These are phyloP conservation scores for Gaultheria prostrata DNA, from an alignment of 148 eudicot species.

Conservation along the genomic window DNA sequence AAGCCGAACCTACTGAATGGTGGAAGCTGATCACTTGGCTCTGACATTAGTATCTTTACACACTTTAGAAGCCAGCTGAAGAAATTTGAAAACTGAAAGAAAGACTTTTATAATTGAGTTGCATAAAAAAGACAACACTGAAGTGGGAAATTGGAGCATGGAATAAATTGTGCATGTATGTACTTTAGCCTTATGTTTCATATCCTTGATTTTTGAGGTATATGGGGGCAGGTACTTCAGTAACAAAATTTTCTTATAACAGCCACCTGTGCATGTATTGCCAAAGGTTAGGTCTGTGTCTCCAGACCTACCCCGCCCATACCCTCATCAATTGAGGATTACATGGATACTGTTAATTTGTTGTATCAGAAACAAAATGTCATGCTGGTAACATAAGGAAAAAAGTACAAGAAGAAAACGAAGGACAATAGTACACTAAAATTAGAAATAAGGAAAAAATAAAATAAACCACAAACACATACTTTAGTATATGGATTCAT, in stretches of 20 bases:
- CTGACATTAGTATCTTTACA: slow-evolving; percentile 85
- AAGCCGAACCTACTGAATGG: slow-evolving; percentile 67
- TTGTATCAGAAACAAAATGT: not conserved
- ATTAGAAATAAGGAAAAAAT: not conserved
- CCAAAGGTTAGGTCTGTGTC: not conserved
- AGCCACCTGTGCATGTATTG: not conserved
- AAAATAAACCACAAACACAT: not conserved
- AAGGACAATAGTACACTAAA: not conserved
- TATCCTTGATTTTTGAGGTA: not conserved
- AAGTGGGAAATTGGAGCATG: not conserved
- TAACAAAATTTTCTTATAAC: not conserved
- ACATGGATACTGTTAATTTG: not conserved
- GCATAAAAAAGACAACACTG: not conserved
- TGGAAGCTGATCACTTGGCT: slow-evolving; percentile 79
- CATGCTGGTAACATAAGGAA: not conserved
- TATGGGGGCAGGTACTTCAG: not conserved
- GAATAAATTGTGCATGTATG: not conserved
- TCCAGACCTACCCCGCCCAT: not conserved
- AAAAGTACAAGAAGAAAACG: not conserved
- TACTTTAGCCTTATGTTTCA: not conserved
- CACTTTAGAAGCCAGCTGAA: slow-evolving; percentile 88
- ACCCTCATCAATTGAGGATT: not conserved
- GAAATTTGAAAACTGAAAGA: slow-evolving; percentile 82
- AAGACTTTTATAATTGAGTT: slow-evolving; percentile 15
- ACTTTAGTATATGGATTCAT: not conserved